A percentile compares a stretch with the other conserved stretches of the same genome.
phyloP scores from a whole-genome alignment of 306 rosid species.

The Castanopsis chinensis region DNA sequence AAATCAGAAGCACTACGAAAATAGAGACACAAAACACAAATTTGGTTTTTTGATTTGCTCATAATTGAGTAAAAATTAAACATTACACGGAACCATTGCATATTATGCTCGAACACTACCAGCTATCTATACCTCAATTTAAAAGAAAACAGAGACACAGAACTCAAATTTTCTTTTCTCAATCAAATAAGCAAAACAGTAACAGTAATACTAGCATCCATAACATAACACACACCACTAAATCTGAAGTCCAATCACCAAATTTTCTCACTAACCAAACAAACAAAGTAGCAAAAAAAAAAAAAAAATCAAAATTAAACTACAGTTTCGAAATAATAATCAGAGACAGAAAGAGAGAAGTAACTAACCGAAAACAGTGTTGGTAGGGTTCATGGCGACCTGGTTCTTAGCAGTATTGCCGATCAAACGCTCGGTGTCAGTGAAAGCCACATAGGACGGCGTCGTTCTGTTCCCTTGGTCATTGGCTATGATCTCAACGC shows the following conservation, averaged over 20 bases:
- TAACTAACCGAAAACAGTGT: slow-evolving; percentile 50
- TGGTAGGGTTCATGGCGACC: slow-evolving; percentile 55
- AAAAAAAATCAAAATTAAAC: not conserved
- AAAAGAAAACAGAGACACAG: not conserved
- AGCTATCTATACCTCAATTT: not conserved
- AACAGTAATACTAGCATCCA: not conserved
- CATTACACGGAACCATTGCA: too few relatives aligned
- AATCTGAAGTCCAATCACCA: not conserved
- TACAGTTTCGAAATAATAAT: too few relatives aligned
- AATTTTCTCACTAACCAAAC: not conserved
- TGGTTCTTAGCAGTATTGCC: slow-evolving; percentile 54
- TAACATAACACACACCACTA: too few relatives aligned
- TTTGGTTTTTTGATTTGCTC: too few relatives aligned
- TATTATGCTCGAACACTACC: not conserved
- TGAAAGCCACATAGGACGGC: slow-evolving; percentile 56
- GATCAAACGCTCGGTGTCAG: slow-evolving; percentile 48
- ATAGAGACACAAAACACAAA: too few relatives aligned
- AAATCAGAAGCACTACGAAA: too few relatives aligned
- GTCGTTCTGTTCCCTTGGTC: slow-evolving; percentile 58
- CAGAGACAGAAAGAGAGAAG: not conserved
- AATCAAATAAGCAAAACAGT: too few relatives aligned
- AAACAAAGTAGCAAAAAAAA: not conserved
- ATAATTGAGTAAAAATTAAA: too few relatives aligned
- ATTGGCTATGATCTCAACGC: slow-evolving; percentile 58
- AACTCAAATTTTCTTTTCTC: not conserved